These are phyloP conservation scores for Jackrogersella minutella DNA, from an alignment of 495 filamentous ascomycete genomes.

Conservation along the genomic window DNA sequence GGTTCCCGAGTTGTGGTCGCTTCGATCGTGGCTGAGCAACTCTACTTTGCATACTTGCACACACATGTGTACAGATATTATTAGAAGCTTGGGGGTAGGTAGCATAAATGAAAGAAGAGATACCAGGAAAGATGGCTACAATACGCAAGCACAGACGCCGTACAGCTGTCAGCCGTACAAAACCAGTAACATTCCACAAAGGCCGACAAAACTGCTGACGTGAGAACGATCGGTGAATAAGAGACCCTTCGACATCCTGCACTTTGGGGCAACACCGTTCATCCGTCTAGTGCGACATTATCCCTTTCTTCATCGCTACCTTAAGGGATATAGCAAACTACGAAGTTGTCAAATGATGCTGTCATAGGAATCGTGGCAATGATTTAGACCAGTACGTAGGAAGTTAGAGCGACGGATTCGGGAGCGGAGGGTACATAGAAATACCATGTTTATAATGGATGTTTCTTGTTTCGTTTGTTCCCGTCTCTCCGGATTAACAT, in stretches of 20 bases:
- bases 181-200: constrained; percentile 27
- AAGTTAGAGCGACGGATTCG: background rate
- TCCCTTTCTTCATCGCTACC: background rate
- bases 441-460: constrained; percentile 9
- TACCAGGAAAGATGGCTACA: constrained; percentile 4
- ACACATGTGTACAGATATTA: constrained; percentile 20
- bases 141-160: constrained; percentile 27
- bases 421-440: constrained; percentile 1
- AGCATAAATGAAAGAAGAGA: constrained; percentile 4
- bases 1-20: constrained; percentile 14
- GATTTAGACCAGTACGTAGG: constrained; percentile 6
- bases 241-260: background rate
- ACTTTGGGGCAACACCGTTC: background rate
- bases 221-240: constrained; percentile 32
- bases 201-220: constrained; percentile 27
- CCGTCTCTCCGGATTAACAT: constrained; percentile 34
- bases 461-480: constrained; percentile 38
- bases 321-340: background rate
- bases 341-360: background rate
- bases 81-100: constrained; percentile 11
- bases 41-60: background rate
- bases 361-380: constrained; percentile 25
- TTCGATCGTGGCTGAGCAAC: constrained; percentile 26
- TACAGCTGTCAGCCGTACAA: constrained; percentile 16
- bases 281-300: background rate